Evolutionary conservation across 225 moss, liverwort and hornwort species (phyloP).

Genomic region (Polytrichum commune): DNA sequence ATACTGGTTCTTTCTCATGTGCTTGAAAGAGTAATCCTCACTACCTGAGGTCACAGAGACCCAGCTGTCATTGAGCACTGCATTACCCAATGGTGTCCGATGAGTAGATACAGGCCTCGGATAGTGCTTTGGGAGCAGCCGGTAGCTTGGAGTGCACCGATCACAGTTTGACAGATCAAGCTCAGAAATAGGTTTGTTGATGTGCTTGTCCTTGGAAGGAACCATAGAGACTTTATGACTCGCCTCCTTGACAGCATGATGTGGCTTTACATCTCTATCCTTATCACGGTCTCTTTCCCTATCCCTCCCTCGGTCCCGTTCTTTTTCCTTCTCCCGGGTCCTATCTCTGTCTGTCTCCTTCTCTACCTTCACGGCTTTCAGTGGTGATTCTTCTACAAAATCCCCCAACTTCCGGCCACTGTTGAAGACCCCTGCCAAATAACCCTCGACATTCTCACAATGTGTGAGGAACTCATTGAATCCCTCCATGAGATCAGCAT

Average conservation of each 20-base stretch:
- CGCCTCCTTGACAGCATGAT: conserved; percentile 36
- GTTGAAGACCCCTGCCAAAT: conserved; percentile 49
- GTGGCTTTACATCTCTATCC: conserved; percentile 31
- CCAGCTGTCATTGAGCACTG: conserved; percentile 79
- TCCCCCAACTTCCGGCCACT: conserved; percentile 63
- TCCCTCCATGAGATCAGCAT: conserved; percentile 79
- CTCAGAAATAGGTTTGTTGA: conserved; percentile 78
- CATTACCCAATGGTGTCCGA: conserved; percentile 57
- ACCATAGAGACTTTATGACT: conserved; percentile 40
- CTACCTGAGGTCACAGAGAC: conserved; percentile 85
- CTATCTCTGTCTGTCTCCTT: conserved; percentile 69
- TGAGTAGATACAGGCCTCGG: conserved; percentile 59
- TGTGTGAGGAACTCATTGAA: conserved; percentile 82
- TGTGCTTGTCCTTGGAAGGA: conserved; percentile 65
- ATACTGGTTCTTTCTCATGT: conserved; percentile 86
- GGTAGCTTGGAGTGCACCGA: conserved; percentile 79
- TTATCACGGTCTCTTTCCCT: conserved; percentile 33
- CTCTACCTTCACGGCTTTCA: conserved; percentile 63
- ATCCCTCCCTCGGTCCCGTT: conserved; percentile 50
- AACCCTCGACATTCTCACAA: conserved; percentile 71
- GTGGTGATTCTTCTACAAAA: conserved; percentile 43
- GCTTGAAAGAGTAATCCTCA: conserved; percentile 84
- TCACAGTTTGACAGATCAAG: conserved; percentile 84
- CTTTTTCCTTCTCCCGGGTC: conserved; percentile 46
- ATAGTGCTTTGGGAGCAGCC: conserved; percentile 75